These are phyloP conservation scores for Ascobolus immersus DNA, from an alignment of 495 filamentous ascomycete genomes.

Conservation along the genomic window DNA sequence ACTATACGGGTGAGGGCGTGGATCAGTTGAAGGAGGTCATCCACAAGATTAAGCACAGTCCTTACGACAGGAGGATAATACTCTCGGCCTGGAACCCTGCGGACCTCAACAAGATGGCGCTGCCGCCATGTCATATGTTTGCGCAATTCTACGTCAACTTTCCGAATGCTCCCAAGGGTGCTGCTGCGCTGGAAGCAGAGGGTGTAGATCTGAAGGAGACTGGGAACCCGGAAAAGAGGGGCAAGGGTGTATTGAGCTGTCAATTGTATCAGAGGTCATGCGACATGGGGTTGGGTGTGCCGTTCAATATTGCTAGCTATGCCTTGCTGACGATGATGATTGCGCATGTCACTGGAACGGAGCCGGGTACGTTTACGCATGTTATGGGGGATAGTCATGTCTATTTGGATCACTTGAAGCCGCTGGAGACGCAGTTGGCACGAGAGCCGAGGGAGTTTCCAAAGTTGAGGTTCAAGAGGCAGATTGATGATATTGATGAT, in stretches of 20 bases:
- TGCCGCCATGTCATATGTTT: slow-evolving; percentile 97
- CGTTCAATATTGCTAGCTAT: slow-evolving; percentile 92
- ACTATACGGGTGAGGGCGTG: slow-evolving; percentile 71
- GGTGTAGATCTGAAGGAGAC: slow-evolving; percentile 17
- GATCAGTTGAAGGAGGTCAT: slow-evolving; percentile 79
- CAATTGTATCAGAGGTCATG: slow-evolving; percentile 81
- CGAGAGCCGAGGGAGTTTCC: slow-evolving; percentile 67
- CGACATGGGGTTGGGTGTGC: slow-evolving; percentile 92
- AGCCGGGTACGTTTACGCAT: slow-evolving; percentile 64
- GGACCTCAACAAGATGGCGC: slow-evolving; percentile 67
- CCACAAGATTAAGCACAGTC: slow-evolving; percentile 49
- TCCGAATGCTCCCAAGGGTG: slow-evolving; percentile 19
- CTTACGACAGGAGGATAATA: slow-evolving; percentile 73
- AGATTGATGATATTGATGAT: slow-evolving; percentile 40
- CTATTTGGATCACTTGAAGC: slow-evolving; percentile 78
- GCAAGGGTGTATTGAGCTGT: slow-evolving; percentile 52
- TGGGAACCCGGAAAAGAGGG: slow-evolving; percentile 20
- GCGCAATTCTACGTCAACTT: slow-evolving; percentile 92
- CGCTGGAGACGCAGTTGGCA: slow-evolving; percentile 51
- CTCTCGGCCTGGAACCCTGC: slow-evolving; percentile 80
- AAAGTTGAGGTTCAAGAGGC: slow-evolving; percentile 38
- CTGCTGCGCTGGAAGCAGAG: not conserved
- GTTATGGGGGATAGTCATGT: slow-evolving; percentile 94
- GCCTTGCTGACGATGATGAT: slow-evolving; percentile 83
- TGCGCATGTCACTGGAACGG: slow-evolving; percentile 57